These are phyloP conservation scores for Fusarium metavorans DNA, from an alignment of 2,329 filamentous ascomycete genomes.

Conservation along the genomic window DNA sequence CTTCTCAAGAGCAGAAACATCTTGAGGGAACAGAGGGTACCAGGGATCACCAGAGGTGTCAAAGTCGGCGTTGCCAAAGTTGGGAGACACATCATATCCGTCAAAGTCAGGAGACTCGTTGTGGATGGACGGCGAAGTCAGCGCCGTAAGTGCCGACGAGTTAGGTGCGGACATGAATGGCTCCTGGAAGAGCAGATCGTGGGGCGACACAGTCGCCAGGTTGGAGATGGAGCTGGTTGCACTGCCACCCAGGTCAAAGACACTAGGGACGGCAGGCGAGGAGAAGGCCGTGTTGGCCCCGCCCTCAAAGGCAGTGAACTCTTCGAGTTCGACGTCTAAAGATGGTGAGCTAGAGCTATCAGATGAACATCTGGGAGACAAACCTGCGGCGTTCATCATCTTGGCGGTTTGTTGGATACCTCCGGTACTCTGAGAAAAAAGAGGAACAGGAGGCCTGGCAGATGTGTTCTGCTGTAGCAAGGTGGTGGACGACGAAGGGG, in stretches of 20 bases:
- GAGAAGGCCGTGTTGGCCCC: slow-evolving; percentile 64
- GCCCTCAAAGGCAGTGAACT: slow-evolving; percentile 68
- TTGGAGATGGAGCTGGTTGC: slow-evolving; percentile 64
- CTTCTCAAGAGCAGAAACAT: slow-evolving; percentile 46
- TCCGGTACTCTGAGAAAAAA: slow-evolving; percentile 73
- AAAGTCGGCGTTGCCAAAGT: slow-evolving; percentile 73
- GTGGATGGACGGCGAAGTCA: slow-evolving; percentile 86
- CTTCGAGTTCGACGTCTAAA: slow-evolving; percentile 69
- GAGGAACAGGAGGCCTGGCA: slow-evolving; percentile 76
- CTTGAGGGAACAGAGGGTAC: slow-evolving; percentile 79
- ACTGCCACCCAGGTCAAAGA: slow-evolving; percentile 64
- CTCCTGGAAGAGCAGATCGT: slow-evolving; percentile 80
- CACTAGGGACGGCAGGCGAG: slow-evolving; percentile 63
- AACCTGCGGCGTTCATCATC: slow-evolving; percentile 60
- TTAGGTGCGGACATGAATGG: slow-evolving; percentile 81
- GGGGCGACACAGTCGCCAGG: slow-evolving; percentile 83
- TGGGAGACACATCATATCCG: slow-evolving; percentile 82
- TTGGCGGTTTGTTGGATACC: slow-evolving; percentile 60
- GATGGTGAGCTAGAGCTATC: slow-evolving; percentile 48
- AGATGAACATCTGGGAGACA: slow-evolving; percentile 19
- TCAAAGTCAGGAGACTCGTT: slow-evolving; percentile 83
- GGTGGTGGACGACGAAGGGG: slow-evolving; percentile 69
- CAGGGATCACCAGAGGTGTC: slow-evolving; percentile 68
- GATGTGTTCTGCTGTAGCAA: slow-evolving; percentile 66
- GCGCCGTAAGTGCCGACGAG: slow-evolving; percentile 82